These are phyloP conservation scores for Coemansia sp. DNA, from an alignment of 192 early-diverging fungal genomes.

Conservation along the genomic window DNA sequence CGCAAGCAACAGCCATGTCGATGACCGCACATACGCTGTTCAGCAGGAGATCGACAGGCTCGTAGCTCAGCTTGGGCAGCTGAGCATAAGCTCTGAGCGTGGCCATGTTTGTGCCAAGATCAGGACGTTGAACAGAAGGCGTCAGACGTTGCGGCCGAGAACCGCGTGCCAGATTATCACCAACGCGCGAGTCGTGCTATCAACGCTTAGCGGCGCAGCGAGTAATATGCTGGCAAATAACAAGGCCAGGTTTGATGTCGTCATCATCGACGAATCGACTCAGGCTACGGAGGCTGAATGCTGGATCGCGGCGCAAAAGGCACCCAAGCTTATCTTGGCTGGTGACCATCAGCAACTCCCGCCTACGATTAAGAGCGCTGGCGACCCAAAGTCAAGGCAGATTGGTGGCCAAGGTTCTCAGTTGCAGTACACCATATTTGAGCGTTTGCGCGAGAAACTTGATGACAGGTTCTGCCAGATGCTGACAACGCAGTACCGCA, in stretches of 20 bases:
- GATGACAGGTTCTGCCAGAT: slow-evolving; percentile 64
- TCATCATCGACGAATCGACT: slow-evolving; percentile 88
- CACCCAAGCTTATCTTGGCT: slow-evolving; percentile 74
- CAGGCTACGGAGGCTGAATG: slow-evolving; percentile 85
- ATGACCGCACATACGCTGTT: not conserved
- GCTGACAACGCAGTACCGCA: slow-evolving; percentile 85
- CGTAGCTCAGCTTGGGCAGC: not conserved
- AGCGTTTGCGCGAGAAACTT: slow-evolving; percentile 65
- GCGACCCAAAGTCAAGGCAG: not conserved
- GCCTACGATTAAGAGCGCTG: slow-evolving; percentile 74
- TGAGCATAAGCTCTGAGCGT: not conserved
- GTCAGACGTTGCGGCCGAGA: slow-evolving; percentile 34
- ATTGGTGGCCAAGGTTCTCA: not conserved
- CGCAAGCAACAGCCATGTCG: not conserved
- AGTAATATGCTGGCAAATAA: slow-evolving; percentile 20
- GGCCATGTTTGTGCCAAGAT: slow-evolving; percentile 56
- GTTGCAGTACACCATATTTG: slow-evolving; percentile 65
- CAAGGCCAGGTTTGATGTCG: slow-evolving; percentile 72
- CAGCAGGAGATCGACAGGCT: slow-evolving; percentile 1
- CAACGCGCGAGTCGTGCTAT: slow-evolving; percentile 68
- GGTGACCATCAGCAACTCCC: slow-evolving; percentile 90
- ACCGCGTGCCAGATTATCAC: slow-evolving; percentile 58
- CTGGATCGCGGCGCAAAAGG: slow-evolving; percentile 84
- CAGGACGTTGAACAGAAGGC: slow-evolving; percentile 63
- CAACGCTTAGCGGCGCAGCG: slow-evolving; percentile 77